phyloP scores from a whole-genome alignment of 768 basidiomycete species.

The Dictyophora rubrovolvata region DNA sequence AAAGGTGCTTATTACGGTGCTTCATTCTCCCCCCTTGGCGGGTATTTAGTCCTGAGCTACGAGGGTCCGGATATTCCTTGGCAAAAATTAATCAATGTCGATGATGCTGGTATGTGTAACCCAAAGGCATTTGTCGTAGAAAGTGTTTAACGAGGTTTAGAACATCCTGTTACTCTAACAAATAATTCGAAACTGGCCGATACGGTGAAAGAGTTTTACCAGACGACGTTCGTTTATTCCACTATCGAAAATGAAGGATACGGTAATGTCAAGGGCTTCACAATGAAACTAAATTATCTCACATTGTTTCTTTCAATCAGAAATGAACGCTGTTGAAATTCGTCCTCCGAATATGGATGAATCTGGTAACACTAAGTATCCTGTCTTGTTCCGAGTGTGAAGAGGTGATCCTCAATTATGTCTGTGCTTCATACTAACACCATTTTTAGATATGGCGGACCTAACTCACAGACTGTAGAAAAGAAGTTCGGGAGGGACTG shows the following conservation, averaged over 20 bases:
- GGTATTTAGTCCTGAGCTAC: constrained; percentile 76
- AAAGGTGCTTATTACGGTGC: constrained; percentile 49
- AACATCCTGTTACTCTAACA: constrained; percentile 53
- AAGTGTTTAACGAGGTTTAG: constrained; percentile 13
- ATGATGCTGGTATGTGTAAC: constrained; percentile 33
- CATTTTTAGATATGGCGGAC: constrained; percentile 73
- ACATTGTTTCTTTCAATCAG: constrained; percentile 51
- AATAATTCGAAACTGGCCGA: constrained; percentile 59
- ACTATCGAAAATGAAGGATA: constrained; percentile 76
- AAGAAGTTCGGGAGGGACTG: constrained; percentile 63
- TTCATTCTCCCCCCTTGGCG: constrained; percentile 75
- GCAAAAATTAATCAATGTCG: constrained; percentile 66
- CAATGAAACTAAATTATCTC: not conserved
- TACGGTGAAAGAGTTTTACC: constrained; percentile 57
- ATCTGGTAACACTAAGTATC: constrained; percentile 91
- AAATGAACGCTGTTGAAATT: constrained; percentile 84
- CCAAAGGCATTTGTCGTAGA: not conserved
- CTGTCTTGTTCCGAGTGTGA: constrained; percentile 84
- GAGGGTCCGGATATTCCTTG: constrained; percentile 76
- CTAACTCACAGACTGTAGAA: constrained; percentile 70
- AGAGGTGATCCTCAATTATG: constrained; percentile 20
- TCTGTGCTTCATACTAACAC: not conserved
- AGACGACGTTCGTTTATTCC: constrained; percentile 56
- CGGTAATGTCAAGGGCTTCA: constrained; percentile 34
- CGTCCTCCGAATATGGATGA: constrained; percentile 90